phyloP scores from a whole-genome alignment of 768 basidiomycete species.

The Tulasnella sp. region DNA sequence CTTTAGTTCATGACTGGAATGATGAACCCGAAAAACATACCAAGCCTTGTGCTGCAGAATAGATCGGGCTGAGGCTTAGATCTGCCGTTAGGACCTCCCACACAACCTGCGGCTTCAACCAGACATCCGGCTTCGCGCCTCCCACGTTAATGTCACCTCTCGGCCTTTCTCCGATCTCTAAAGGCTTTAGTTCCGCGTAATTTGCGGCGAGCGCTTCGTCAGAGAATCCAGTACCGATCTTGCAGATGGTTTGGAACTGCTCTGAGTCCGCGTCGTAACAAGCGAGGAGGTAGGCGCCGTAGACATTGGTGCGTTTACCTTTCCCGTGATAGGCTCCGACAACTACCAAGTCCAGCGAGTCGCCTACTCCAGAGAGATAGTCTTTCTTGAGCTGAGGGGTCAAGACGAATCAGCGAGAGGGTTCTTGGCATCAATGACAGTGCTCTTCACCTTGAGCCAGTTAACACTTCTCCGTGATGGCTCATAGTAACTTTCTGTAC shows the following conservation, averaged over 20 bases:
- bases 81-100: constrained; percentile 99
- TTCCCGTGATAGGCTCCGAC: constrained; percentile 96
- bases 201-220: constrained; percentile 79
- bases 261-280: constrained; percentile 93
- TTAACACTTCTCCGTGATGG: constrained; percentile 92
- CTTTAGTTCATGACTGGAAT: not conserved
- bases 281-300: constrained; percentile 94
- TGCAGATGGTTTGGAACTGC: constrained; percentile 95
- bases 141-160: constrained; percentile 81
- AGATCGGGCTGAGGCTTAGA: constrained; percentile 89
- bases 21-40: constrained; percentile 35
- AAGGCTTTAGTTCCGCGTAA: constrained; percentile 67
- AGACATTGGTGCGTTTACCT: constrained; percentile 94
- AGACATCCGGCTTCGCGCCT: constrained; percentile 91
- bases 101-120: constrained; percentile 94
- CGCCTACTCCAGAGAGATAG: constrained; percentile 90
- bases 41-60: constrained; percentile 86
- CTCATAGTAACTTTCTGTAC: constrained; percentile 85
- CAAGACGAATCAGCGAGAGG: constrained; percentile 2
- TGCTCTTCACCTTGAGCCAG: constrained; percentile 78
- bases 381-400: constrained; percentile 87
- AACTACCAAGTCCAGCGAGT: constrained; percentile 96
- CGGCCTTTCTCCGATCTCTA: constrained; percentile 49
- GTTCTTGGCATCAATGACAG: not conserved
- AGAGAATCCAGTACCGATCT: constrained; percentile 96